Base-by-base conservation (phyloP, 352 stramenopile species). In the Globisporangium iwayamae region DNA sequence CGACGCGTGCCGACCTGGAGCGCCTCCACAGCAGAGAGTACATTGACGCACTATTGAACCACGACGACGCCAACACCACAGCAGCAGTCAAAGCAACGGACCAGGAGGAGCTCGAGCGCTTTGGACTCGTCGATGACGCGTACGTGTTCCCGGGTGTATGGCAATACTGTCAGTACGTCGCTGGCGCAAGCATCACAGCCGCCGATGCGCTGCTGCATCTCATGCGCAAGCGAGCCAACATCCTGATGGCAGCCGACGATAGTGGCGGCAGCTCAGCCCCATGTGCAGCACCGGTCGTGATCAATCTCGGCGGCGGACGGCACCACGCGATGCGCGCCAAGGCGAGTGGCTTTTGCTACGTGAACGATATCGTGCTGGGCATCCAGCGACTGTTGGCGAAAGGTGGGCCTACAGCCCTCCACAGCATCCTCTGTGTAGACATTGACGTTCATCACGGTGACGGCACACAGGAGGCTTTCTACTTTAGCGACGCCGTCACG, bases 271-370 rank as follows among this genome's bases (percentile, higher is more conserved):
- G 1, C 25, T 28, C 25, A 28, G 25, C 25, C 25, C 25, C 25
- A 28, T 28, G 53, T 63, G 56, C 25, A 55, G 56, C 56, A 39
- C 57, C 67, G 10, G 60, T 83, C 4, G 70, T 68, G 34, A 78
- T 83, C 57, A 79, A 87, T 56, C 80, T 83, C 30, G 78, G 75
- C 10, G 80, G 83, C n/a, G 83, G 83, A 3, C 67, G 80, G 4
- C 83, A 91, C 64, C 83, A 91, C 57, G 78, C 83, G 9, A 85
- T 85, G 62, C 69, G 69, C 16, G 68, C 59, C 52, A 68, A 76
- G 32, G 83, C 80, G n/a, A 85, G 77, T 45, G 83, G 83, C 6
- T 90, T 90, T 63, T 91, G 83, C 62, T 91, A 89, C 62, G 77
- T 90, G 25, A 90, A 90, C 56, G 83, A 91, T 58, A 67, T 88